These are phyloP conservation scores for Pythium graminicola DNA, from an alignment of 352 stramenopile genomes.

Conservation along the genomic window DNA sequence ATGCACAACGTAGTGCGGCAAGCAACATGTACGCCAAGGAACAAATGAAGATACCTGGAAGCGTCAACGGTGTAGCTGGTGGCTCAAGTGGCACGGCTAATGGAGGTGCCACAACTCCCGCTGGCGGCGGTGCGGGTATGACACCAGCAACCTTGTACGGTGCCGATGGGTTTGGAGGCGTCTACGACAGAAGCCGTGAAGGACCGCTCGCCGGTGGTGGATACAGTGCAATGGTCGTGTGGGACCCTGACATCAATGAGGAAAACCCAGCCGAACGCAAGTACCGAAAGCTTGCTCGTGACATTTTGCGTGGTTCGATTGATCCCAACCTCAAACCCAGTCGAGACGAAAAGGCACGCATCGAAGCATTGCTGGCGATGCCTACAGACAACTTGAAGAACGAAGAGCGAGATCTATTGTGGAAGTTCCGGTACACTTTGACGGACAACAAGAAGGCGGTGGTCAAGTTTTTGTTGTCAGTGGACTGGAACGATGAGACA, in stretches of 20 bases:
- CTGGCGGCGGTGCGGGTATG: slow-evolving; percentile 3
- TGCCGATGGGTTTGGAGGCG: slow-evolving; percentile 3
- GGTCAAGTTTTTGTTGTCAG: slow-evolving; percentile 97
- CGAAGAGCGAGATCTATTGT: slow-evolving; percentile 91
- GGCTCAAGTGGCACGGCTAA: neutral
- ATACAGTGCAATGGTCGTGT: slow-evolving; percentile 62
- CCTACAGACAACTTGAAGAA: slow-evolving; percentile 92
- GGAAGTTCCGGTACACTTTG: slow-evolving; percentile 95
- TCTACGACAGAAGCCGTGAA: slow-evolving; percentile 16
- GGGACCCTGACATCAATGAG: slow-evolving; percentile 82
- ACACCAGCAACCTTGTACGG: slow-evolving; percentile 16
- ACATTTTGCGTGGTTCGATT: slow-evolving; percentile 94
- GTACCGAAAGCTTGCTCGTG: slow-evolving; percentile 95
- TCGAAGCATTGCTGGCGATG: slow-evolving; percentile 90
- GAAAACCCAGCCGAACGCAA: slow-evolving; percentile 95
- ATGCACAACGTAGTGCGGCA: slow-evolving; percentile 60
- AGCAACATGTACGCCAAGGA: slow-evolving; percentile 20
- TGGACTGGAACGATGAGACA: slow-evolving; percentile 97
- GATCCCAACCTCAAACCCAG: slow-evolving; percentile 97
- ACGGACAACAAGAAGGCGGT: slow-evolving; percentile 94
- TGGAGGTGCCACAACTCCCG: neutral
- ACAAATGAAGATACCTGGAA: slow-evolving; percentile 7
- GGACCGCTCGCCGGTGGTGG: slow-evolving; percentile 12
- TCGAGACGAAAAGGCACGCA: slow-evolving; percentile 87
- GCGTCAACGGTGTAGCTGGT: neutral